Evolutionary conservation across 1,284 basidiomycete genomes (phyloP), one percentile per base, ranked within the genome.

Genomic region (Fomitopsis schrenkii): DNA sequence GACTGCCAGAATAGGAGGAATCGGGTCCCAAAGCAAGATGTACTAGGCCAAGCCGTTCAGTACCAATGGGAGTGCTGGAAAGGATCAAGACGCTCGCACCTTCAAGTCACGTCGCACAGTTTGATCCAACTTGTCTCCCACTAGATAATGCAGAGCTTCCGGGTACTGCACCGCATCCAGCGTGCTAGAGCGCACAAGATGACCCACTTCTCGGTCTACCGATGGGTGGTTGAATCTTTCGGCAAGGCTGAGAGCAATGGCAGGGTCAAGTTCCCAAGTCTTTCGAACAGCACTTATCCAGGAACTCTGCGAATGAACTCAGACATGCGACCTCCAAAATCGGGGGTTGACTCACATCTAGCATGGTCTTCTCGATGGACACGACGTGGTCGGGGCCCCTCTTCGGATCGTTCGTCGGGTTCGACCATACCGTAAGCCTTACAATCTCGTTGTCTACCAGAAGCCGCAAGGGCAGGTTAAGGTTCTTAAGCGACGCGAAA

Each of bases 381-480:
- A 80, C 77, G 35, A 81, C 66, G 56, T 89, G 79, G 69, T 94
- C 88, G 19, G 71, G 71, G 10, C 87, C 91, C 64, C 90, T 84
- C 67, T 83, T 86, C 2, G 80, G 69, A 64, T 96, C 94, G 65
- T 89, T 91, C 30, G 85, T 81, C 0, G 95, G 94, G 74, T 99
- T 98, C 55, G 82, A 81, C 97, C 97, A 99, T 1, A 99, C 95
- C 3, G 80, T 83, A 54, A 99, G 76, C 14, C 95, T 84, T 68
- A 83, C 87, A 48, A 97, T 87, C 73, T 99, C 97, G 71, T 93
- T 96, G 74, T 97, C 94, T 12, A 96, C 85, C 14, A 99, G 80
- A 4, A 97, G 77, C 55, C 90, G 84, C 30, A 98, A 77, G 2
- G 95, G 87, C 22, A 85, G 80, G 58, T 90, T 90, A 5, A 90